Evolutionary conservation across 495 filamentous ascomycete species (phyloP).

Genomic region (Chlorociboria aeruginascens): DNA sequence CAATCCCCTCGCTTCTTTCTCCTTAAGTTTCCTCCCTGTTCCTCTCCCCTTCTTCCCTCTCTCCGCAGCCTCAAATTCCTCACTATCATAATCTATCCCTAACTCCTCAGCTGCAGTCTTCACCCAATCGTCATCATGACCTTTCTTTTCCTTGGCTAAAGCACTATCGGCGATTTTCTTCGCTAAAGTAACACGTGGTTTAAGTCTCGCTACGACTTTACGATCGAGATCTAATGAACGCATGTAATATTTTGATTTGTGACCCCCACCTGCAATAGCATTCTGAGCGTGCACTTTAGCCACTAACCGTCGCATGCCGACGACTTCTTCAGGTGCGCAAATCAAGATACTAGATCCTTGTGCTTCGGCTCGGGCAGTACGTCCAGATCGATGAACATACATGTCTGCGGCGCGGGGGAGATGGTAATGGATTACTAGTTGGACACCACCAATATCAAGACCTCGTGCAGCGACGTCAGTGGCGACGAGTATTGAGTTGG

Average conservation of each 20-base stretch:
- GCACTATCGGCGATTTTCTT: conserved; percentile 73
- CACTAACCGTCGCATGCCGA: conserved; percentile 68
- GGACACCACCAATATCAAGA: conserved; percentile 81
- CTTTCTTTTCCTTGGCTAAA: conserved; percentile 77
- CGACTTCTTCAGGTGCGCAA: conserved; percentile 83
- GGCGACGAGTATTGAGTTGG: conserved; percentile 68
- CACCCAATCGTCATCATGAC: conserved; percentile 75
- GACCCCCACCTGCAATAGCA: conserved; percentile 22
- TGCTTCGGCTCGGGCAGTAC: conserved; percentile 74
- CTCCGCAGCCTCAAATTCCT: conserved; percentile 57
- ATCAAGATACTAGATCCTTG: conserved; percentile 74
- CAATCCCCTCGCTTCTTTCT: conserved; percentile 53
- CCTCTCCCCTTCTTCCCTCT: conserved; percentile 54
- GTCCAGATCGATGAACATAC: conserved; percentile 92
- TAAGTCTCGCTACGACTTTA: conserved; percentile 60
- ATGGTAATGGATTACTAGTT: conserved; percentile 89
- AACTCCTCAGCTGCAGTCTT: conserved; percentile 79
- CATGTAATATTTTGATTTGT: conserved; percentile 47
- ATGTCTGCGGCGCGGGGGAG: conserved; percentile 82
- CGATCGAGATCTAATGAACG: conserved; percentile 75
- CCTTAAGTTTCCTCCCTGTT: conserved; percentile 57
- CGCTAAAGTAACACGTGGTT: conserved; percentile 59
- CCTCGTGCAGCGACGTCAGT: conserved; percentile 96
- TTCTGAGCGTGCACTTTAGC: conserved; percentile 51
- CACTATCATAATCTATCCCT: conserved; percentile 85